Evolutionary conservation across 2,329 filamentous ascomycete species (phyloP).

Genomic region (Aspergillus luchuensis): DNA sequence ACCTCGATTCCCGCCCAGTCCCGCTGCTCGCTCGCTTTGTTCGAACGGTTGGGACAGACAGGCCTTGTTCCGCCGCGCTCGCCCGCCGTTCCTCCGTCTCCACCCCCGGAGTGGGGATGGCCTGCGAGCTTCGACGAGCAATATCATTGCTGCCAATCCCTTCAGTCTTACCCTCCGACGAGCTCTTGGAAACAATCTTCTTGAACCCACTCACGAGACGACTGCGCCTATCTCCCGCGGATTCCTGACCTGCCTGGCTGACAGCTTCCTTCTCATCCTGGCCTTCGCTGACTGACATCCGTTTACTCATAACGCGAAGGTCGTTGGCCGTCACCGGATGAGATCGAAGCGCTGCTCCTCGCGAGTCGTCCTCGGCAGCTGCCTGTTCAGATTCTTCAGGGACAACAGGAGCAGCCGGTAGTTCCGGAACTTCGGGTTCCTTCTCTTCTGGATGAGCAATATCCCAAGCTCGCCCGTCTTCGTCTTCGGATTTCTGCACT

Average conservation of each 20-base stretch:
- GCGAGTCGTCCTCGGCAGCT: slow-evolving; percentile 16
- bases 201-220: slow-evolving; percentile 32
- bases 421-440: slow-evolving; percentile 1
- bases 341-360: slow-evolving; percentile 33
- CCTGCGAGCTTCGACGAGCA: slow-evolving; percentile 6
- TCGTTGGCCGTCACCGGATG: slow-evolving; percentile 34
- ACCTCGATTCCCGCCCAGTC: slow-evolving; percentile 37
- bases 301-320: slow-evolving; percentile 19
- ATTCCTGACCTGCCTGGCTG: slow-evolving; percentile 12
- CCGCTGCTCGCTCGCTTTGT: slow-evolving; percentile 28
- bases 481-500: neutral
- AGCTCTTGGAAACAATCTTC: slow-evolving; percentile 28
- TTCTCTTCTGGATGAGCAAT: slow-evolving; percentile 3
- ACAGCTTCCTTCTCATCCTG: slow-evolving; percentile 23
- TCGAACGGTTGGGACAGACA: slow-evolving; percentile 32
- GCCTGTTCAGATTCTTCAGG: neutral
- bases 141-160: slow-evolving; percentile 13
- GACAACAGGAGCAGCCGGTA: slow-evolving; percentile 2
- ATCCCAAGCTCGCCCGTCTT: neutral
- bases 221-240: slow-evolving; percentile 12
- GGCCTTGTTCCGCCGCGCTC: slow-evolving; percentile 33
- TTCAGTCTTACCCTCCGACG: slow-evolving; percentile 25
- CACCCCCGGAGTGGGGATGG: slow-evolving; percentile 14
- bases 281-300: slow-evolving; percentile 18
- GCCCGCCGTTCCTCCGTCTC: slow-evolving; percentile 32